Conservation (phyloP, 2,329 filamentous ascomycete species). For the Fusarium tricinctum region DNA sequence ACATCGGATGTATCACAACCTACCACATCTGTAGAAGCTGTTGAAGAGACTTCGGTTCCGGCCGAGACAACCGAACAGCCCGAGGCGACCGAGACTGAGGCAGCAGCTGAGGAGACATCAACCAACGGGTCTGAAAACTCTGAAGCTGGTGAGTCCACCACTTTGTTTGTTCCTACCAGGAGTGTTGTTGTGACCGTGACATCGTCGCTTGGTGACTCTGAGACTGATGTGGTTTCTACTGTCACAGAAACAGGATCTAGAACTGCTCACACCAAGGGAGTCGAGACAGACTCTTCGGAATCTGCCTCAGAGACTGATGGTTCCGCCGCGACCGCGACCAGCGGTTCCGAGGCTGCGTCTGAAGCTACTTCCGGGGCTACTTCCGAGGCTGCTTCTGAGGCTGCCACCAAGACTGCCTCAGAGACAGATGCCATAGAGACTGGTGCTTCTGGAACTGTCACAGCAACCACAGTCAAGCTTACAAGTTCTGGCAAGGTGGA, state of each 20-base stretch:
- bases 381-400: background rate
- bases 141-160: conserved; percentile 37
- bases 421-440: background rate
- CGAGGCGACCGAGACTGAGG: conserved; percentile 24
- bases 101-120: conserved; percentile 40
- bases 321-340: conserved; percentile 2
- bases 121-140: conserved; percentile 40
- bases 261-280: conserved; percentile 19
- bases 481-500: conserved; percentile 13
- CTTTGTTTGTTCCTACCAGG: conserved; percentile 15
- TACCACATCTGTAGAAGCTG: conserved; percentile 22
- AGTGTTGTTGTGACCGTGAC: conserved; percentile 11
- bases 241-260: conserved; percentile 29
- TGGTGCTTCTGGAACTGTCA: conserved; percentile 11
- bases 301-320: conserved; percentile 13
- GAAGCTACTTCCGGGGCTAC: background rate
- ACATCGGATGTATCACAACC: conserved; percentile 25
- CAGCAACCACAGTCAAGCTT: conserved; percentile 14
- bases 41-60: conserved; percentile 9
- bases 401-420: conserved; percentile 5
- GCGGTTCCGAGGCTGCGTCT: background rate
- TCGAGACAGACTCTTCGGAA: conserved; percentile 11
- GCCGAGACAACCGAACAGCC: conserved; percentile 15
- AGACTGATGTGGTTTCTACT: conserved; percentile 33
- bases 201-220: conserved; percentile 12